Evolutionary conservation across 768 basidiomycete genomes (phyloP), one percentile per base, ranked within the genome.

Genomic region (Termitomyces sp.): DNA sequence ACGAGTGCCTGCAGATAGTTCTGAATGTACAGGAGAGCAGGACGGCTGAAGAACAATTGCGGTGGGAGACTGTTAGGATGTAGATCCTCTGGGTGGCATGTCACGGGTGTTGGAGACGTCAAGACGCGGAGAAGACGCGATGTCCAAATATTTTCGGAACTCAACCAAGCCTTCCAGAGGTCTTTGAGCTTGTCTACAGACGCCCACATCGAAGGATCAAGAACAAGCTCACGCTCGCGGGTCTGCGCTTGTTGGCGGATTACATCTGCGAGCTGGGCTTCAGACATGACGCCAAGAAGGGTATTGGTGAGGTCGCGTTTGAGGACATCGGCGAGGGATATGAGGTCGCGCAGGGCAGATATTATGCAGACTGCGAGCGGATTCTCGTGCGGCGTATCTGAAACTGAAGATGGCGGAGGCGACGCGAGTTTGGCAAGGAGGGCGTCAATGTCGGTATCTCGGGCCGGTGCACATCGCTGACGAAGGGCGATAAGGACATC

Each of bases 1-100:
- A 86, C 76, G 12, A 89, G 75, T 4, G 87, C 88, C 65, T 91
- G 88, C 6, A 90, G 69, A 62, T 82, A 80, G 61, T 91, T 88
- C 68, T 91, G 88, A 13, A 83, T 63, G 64, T 78, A 79, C 44
- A 86, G 66, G 0, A 90, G 73, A 6, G 75, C 68, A 2, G 83
- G 83, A 5, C 74, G 64, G 1, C 76, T 75, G 66, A 90, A 83
- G 63, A 89, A 81, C 60, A 90, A 80, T 35, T 83, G 81, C 0
- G 87, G 86, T 1, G 89, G 88, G 16, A 90, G 74, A 22, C 61
- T 57, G 59, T 88, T 86, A 43, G 60, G 54, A 13, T 58, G 16
- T 70, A 70, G 30, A 63, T 63, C 46, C 66, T 64, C 40, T 20
- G 58, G 62, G 1, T 40, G 57, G 51, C 80, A 83, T 1, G 71